phyloP scores from a whole-genome alignment of 2,329 filamentous ascomycete genomes.

The Alternaria triticina region DNA sequence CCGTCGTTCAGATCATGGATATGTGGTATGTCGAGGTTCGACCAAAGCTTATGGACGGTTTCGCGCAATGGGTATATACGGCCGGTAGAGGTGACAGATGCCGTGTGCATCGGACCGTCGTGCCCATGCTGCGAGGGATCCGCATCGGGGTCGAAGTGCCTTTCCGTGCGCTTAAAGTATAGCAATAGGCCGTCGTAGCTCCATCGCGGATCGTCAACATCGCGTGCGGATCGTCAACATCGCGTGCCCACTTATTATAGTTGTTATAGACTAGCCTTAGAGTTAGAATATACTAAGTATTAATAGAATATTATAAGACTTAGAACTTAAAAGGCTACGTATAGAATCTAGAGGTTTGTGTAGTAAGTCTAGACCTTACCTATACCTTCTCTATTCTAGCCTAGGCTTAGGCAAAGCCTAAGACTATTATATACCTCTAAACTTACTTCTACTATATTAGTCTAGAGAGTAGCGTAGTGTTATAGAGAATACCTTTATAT shows the following conservation, averaged over 20 bases:
- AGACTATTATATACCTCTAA: too few relatives aligned
- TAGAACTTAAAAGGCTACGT: too few relatives aligned
- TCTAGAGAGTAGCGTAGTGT: too few relatives aligned
- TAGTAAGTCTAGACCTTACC: too few relatives aligned
- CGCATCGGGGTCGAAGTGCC: conserved; percentile 25
- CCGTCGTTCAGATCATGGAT: conserved; percentile 27
- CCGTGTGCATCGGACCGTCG: conserved; percentile 31
- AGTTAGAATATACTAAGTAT: too few relatives aligned
- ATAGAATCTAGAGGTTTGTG: too few relatives aligned
- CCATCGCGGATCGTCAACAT: conserved; percentile 33
- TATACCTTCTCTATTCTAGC: too few relatives aligned
- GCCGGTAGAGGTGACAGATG: conserved; percentile 13
- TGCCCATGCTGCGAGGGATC: conserved; percentile 32
- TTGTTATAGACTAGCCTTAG: conserved; percentile 2
- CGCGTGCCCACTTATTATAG: conserved; percentile 41
- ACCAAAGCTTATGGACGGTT: conserved; percentile 20
- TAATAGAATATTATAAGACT: too few relatives aligned
- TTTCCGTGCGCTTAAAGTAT: conserved; percentile 36
- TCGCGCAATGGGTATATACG: conserved; percentile 28
- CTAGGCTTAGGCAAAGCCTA: too few relatives aligned
- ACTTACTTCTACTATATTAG: too few relatives aligned
- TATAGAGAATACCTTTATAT: too few relatives aligned
- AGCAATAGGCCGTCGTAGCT: conserved; percentile 36
- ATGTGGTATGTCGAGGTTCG: conserved; percentile 14
- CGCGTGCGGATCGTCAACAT: too few relatives aligned